Base-by-base conservation (phyloP, 768 basidiomycete genomes). In the Gymnopilus junonius region DNA sequence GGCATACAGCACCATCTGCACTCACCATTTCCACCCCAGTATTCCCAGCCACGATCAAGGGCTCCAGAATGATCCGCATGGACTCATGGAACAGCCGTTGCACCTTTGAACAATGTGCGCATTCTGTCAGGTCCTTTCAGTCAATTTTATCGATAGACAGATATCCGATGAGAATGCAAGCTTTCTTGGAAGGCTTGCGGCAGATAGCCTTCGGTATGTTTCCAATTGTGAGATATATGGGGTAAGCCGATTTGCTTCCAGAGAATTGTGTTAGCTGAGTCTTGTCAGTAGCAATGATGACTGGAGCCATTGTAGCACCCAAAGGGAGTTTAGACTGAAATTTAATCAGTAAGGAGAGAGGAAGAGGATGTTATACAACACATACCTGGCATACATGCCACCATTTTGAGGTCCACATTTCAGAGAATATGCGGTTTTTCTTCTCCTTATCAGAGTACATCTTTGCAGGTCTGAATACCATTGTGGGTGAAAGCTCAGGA, bases 201-300 rank as follows among this genome's bases (percentile, higher is more conserved):
- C 39, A 14, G n/a, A 40, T 63, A 5, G 67, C 59, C 57, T 78
- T 79, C 0, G 70, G 65, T 11, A 81, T 73, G 37, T 81, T 81
- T 0, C 78, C 81, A 32, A 81, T 69, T 0, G 80, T 78, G 0
- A 82, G 62, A 65, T 84, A 84, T 0, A 84, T 74, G 0, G 82
- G 81, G 64, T 77, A 82, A 0, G 79, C 45, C 6, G 45, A 21
- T 20, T n/a, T n/a, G n/a, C n/a, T n/a, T n/a, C n/a, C n/a, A n/a
- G n/a, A n/a, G n/a, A n/a, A n/a, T n/a, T n/a, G n/a, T n/a, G n/a
- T n/a, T n/a, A n/a, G n/a, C n/a, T n/a, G n/a, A n/a, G n/a, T n/a
- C n/a, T n/a, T n/a, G n/a, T n/a, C n/a, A n/a, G n/a, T n/a, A n/a
- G n/a, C n/a, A n/a, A n/a, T n/a, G n/a, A n/a, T n/a, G n/a, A 83